These are phyloP conservation scores for Vitis hybrid DNA, from an alignment of 177 flowering plant species.

Conservation along the genomic window DNA sequence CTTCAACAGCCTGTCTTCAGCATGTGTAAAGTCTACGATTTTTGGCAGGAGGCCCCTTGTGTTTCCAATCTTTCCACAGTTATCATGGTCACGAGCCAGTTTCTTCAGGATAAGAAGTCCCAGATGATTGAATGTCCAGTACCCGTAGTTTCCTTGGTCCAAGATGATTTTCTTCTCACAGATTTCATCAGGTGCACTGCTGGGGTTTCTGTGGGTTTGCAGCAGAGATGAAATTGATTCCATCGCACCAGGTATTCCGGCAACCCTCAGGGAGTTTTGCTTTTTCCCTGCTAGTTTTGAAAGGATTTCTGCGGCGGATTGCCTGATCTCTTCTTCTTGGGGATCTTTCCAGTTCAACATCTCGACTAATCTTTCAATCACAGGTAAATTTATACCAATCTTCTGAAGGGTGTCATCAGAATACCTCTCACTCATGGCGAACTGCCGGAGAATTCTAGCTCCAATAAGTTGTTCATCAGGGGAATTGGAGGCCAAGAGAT, in stretches of 20 bases:
- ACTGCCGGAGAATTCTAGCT: constrained; percentile 53
- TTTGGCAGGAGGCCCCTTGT: constrained; percentile 83
- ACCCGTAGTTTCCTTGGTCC: constrained; percentile 53
- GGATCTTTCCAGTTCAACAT: constrained; percentile 91
- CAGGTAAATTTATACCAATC: constrained; percentile 62
- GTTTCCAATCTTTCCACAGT: constrained; percentile 89
- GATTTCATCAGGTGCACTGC: constrained; percentile 54
- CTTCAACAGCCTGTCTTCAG: constrained; percentile 56
- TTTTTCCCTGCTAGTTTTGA: constrained; percentile 75
- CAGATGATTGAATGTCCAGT: constrained; percentile 70
- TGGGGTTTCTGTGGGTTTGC: constrained; percentile 36
- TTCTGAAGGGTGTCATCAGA: constrained; percentile 76
- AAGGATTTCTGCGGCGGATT: constrained; percentile 71
- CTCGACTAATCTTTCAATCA: constrained; percentile 82
- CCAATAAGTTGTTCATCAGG: constrained; percentile 89
- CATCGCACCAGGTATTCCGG: constrained; percentile 92
- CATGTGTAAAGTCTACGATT: constrained; percentile 75
- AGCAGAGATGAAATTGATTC: constrained; percentile 89
- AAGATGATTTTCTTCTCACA: constrained; percentile 40
- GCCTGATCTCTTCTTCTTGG: constrained; percentile 74
- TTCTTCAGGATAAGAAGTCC: constrained; percentile 86
- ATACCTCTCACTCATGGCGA: constrained; percentile 40
- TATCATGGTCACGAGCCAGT: constrained; percentile 81
- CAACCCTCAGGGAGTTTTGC: constrained; percentile 80
- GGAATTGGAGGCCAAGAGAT: constrained; percentile 66